phyloP scores from a whole-genome alignment of 2,329 filamentous ascomycete species.

The Trichoderma asperellum region DNA sequence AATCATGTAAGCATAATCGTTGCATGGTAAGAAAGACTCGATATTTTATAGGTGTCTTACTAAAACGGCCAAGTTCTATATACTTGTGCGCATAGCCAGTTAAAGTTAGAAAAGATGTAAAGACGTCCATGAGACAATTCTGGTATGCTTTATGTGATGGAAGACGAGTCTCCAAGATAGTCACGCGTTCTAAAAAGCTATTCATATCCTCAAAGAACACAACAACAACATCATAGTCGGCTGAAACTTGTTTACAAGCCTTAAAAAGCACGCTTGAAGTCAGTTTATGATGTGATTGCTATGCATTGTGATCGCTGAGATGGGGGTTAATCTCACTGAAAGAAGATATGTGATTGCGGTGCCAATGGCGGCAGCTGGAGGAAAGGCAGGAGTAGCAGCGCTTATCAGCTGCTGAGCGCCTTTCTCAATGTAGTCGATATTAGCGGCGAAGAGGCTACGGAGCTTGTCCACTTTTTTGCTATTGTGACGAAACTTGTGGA shows the following conservation, averaged over 20 bases:
- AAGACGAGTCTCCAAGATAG: conserved; percentile 41
- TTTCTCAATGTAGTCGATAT: conserved; percentile 38
- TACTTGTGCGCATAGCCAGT: conserved; percentile 43
- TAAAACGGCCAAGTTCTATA: conserved; percentile 41
- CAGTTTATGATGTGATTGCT: background rate
- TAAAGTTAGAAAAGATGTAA: conserved; percentile 41
- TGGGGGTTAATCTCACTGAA: conserved; percentile 29
- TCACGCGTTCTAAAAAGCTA: conserved; percentile 43
- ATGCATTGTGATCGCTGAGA: background rate
- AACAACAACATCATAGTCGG: conserved; percentile 46
- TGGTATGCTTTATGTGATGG: conserved; percentile 39
- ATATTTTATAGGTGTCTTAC: conserved; percentile 26
- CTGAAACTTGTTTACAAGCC: conserved; percentile 39
- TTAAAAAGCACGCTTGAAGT: background rate
- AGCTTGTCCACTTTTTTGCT: conserved; percentile 42
- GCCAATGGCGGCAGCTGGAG: conserved; percentile 40
- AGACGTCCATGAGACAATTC: conserved; percentile 44
- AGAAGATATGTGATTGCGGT: conserved; percentile 43
- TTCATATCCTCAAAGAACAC: conserved; percentile 46
- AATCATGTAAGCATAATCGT: background rate
- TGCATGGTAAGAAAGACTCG: background rate
- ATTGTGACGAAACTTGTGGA: conserved; percentile 42
- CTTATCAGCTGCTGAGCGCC: conserved; percentile 39
- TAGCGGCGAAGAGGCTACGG: conserved; percentile 37
- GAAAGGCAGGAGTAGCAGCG: conserved; percentile 40